Conservation (phyloP, 1,284 basidiomycete species). For the Ceratorhiza oryzae-sativae region DNA sequence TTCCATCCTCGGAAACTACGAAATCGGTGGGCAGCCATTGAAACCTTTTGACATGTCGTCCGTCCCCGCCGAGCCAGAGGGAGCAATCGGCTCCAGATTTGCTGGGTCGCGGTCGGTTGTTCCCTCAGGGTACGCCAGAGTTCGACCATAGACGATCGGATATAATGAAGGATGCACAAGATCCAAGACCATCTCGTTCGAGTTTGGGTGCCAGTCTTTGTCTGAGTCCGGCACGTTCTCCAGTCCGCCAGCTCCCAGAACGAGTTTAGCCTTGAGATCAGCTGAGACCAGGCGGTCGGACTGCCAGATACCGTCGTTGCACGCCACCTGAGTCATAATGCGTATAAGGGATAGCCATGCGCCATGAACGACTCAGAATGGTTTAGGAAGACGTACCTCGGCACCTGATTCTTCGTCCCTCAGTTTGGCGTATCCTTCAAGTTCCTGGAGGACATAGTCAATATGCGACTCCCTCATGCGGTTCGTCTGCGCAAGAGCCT, state of each 20-base stretch:
- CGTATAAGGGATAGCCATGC: background rate
- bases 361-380: background rate
- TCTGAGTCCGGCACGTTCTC: constrained; percentile 53
- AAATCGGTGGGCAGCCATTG: constrained; percentile 56
- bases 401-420: constrained; percentile 51
- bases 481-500: constrained; percentile 49
- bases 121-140: constrained; percentile 35
- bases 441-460: constrained; percentile 60
- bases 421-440: constrained; percentile 57
- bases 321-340: constrained; percentile 54
- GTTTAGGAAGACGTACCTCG: constrained; percentile 49
- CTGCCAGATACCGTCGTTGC: constrained; percentile 64
- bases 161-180: constrained; percentile 57
- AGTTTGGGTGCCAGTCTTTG: constrained; percentile 60
- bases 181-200: constrained; percentile 56
- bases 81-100: background rate
- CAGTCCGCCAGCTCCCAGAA: constrained; percentile 47
- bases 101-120: background rate
- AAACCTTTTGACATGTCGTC: constrained; percentile 45
- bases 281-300: constrained; percentile 49
- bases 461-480: constrained; percentile 58
- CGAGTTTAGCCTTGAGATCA: constrained; percentile 39
- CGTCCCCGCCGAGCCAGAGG: background rate
- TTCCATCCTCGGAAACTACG: constrained; percentile 44
- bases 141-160: constrained; percentile 52